Conservation (phyloP, 306 rosid species). For the Glycine soja region DNA sequence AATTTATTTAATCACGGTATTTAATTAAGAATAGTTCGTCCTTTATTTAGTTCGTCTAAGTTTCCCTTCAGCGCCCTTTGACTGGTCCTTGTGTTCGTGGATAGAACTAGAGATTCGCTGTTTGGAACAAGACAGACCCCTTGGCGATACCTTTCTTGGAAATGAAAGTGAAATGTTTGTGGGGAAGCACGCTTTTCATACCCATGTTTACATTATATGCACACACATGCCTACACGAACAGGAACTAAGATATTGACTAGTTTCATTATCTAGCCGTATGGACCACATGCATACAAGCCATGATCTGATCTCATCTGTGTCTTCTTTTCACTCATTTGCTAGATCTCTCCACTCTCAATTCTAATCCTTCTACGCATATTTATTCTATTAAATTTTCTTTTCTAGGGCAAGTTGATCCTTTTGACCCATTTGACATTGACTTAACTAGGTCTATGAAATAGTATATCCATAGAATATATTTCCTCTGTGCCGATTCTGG, state of each 20-base stretch:
- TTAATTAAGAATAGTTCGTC: neutral
- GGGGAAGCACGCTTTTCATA: constrained; percentile 72
- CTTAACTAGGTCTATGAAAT: too few relatives aligned
- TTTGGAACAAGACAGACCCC: constrained; percentile 64
- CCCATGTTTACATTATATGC: constrained; percentile 54
- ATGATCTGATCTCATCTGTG: neutral
- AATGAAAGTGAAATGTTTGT: constrained; percentile 77
- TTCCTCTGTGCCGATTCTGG: neutral
- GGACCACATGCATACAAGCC: constrained; percentile 53
- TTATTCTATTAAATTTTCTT: neutral
- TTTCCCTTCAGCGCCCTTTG: neutral
- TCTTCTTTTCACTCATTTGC: constrained; percentile 7
- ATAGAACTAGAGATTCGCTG: constrained; percentile 66
- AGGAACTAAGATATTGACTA: constrained; percentile 39
- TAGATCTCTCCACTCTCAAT: neutral
- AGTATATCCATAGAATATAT: neutral
- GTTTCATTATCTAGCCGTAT: constrained; percentile 44
- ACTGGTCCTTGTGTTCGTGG: constrained; percentile 19
- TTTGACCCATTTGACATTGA: constrained; percentile 19
- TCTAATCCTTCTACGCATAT: neutral
- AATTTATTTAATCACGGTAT: neutral
- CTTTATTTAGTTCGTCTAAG: neutral
- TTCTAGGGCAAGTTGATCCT: constrained; percentile 15
- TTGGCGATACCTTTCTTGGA: constrained; percentile 76
- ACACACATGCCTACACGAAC: constrained; percentile 37